Evolutionary conservation across 2,329 filamentous ascomycete species (phyloP).

Genomic region (Neocatenulostroma microsporum): DNA sequence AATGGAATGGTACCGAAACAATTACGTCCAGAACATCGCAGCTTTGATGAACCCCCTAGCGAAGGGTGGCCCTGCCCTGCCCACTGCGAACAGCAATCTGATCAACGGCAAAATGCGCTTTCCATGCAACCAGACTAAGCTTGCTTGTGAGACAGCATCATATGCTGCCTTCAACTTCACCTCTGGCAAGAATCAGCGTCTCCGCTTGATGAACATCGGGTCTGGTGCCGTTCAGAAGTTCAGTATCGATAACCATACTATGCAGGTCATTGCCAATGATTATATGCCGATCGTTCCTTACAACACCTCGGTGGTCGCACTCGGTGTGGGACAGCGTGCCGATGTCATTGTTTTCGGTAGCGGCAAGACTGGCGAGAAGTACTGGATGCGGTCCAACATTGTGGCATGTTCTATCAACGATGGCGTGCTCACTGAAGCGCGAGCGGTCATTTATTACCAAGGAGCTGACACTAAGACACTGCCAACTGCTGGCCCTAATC

Average conservation of each 20-base stretch:
- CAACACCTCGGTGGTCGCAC: constrained; percentile 27
- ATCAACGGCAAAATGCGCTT: constrained; percentile 29
- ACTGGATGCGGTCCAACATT: constrained; percentile 31
- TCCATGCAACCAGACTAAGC: constrained; percentile 5
- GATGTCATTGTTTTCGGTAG: constrained; percentile 38
- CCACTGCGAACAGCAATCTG: constrained; percentile 27
- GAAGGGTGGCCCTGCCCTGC: constrained; percentile 16
- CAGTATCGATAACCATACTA: constrained; percentile 30
- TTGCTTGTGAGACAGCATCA: background rate
- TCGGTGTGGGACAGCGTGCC: constrained; percentile 16
- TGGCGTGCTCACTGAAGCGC: constrained; percentile 41
- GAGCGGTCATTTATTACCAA: constrained; percentile 60
- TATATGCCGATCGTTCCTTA: constrained; percentile 34
- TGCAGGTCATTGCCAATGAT: constrained; percentile 36
- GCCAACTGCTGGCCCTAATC: constrained; percentile 45
- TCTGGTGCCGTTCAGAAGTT: constrained; percentile 31
- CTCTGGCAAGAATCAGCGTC: constrained; percentile 31
- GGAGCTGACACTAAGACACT: constrained; percentile 42
- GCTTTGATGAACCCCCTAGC: constrained; percentile 23
- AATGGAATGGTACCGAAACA: constrained; percentile 37
- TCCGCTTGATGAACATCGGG: constrained; percentile 35
- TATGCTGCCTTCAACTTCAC: constrained; percentile 21
- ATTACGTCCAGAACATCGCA: constrained; percentile 25
- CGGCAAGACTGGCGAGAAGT: constrained; percentile 23
- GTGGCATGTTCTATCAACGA: constrained; percentile 34